Conservation (phyloP, 352 stramenopile genomes). For the Globisporangium solare region DNA sequence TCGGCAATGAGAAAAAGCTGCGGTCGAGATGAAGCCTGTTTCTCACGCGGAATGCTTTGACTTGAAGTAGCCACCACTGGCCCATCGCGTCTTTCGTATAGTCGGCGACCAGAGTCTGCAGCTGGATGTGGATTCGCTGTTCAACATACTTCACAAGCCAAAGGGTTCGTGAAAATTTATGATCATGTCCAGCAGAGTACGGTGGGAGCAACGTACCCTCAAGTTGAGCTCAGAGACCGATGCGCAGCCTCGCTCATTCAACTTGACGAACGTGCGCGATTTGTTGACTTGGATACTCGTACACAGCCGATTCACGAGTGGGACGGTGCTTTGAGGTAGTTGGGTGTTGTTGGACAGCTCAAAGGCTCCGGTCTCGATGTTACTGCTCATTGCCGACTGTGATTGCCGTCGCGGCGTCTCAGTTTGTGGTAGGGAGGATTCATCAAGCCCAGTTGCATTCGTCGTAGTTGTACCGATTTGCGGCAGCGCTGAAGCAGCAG, state of each 20-base stretch:
- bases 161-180: neutral
- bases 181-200: too few species aligned
- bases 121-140: slow-evolving; percentile 43
- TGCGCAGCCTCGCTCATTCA: slow-evolving; percentile 66
- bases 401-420: neutral
- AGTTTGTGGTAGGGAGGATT: neutral
- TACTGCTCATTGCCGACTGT: slow-evolving; percentile 11
- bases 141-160: slow-evolving; percentile 77
- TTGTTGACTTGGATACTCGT: slow-evolving; percentile 64
- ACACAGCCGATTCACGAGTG: slow-evolving; percentile 49
- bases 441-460: neutral
- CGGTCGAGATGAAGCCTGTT: slow-evolving; percentile 27
- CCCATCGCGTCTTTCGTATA: slow-evolving; percentile 66
- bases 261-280: slow-evolving; percentile 72
- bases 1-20: slow-evolving; percentile 28
- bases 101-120: slow-evolving; percentile 67
- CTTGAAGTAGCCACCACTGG: slow-evolving; percentile 73
- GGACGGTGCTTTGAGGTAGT: slow-evolving; percentile 4
- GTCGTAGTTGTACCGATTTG: too few species aligned
- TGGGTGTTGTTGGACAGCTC: too few species aligned
- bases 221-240: slow-evolving; percentile 64
- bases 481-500: too few species aligned
- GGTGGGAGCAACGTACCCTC: slow-evolving; percentile 29
- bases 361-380: neutral
- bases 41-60: slow-evolving; percentile 72